A percentile compares a stretch with the other conserved stretches of the same genome.
Conservation (phyloP, 768 basidiomycete species). For the Cytidiella melzeri region DNA sequence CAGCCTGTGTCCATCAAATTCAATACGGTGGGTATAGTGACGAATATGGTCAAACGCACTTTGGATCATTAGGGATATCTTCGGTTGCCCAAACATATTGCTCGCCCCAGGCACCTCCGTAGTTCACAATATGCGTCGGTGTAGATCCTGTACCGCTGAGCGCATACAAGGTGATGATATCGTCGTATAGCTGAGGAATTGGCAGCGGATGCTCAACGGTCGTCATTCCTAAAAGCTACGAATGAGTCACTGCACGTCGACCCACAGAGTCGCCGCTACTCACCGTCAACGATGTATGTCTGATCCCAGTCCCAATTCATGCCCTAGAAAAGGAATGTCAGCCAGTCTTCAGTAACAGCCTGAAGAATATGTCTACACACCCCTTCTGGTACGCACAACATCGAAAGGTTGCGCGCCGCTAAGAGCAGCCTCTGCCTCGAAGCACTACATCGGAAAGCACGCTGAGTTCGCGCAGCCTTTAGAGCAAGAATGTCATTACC, state of each 20-base stretch:
- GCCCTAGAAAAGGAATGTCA: slow-evolving; percentile 33
- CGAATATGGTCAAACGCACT: slow-evolving; percentile 33
- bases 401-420: slow-evolving; percentile 53
- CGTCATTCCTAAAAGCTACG: slow-evolving; percentile 52
- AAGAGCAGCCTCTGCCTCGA: slow-evolving; percentile 61
- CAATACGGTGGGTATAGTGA: neutral
- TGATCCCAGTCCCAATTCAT: slow-evolving; percentile 79
- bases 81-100: slow-evolving; percentile 59
- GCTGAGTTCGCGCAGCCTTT: neutral
- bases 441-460: slow-evolving; percentile 39
- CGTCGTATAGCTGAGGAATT: slow-evolving; percentile 58
- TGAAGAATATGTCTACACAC: slow-evolving; percentile 23
- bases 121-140: slow-evolving; percentile 73
- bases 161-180: slow-evolving; percentile 55
- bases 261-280: slow-evolving; percentile 7
- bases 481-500: slow-evolving; percentile 30
- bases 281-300: slow-evolving; percentile 75
- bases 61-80: slow-evolving; percentile 62
- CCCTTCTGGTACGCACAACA: slow-evolving; percentile 73
- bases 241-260: neutral
- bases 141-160: slow-evolving; percentile 66
- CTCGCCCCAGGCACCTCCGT: slow-evolving; percentile 68
- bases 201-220: slow-evolving; percentile 70
- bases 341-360: neutral
- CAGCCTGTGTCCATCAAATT: slow-evolving; percentile 34